Conservation (phyloP, 441 rosid genomes). For the Pelargonium australe region DNA sequence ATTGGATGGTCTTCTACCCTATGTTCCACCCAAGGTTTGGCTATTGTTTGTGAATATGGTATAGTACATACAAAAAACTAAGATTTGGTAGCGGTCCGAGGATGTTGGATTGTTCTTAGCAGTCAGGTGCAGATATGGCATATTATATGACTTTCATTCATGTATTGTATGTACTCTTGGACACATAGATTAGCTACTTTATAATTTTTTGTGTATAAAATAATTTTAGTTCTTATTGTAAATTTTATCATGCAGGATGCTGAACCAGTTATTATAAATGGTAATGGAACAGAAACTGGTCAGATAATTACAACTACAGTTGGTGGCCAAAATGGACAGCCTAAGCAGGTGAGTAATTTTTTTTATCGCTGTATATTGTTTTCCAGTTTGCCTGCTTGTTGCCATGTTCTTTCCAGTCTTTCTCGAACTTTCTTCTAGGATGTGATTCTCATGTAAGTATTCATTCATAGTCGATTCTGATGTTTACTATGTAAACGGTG, state of each 20-base stretch:
- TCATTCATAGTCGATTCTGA: neutral
- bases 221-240: neutral
- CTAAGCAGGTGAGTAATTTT: conserved; percentile 54
- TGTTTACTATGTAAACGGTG: neutral
- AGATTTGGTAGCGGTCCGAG: neutral
- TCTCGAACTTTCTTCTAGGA: neutral
- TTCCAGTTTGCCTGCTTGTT: neutral
- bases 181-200: neutral
- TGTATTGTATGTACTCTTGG: neutral
- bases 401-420: neutral
- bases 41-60: neutral
- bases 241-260: conserved; percentile 56
- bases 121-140: neutral
- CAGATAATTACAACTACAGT: conserved; percentile 78
- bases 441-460: neutral
- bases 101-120: neutral
- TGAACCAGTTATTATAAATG: conserved; percentile 83
- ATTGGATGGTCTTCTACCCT: neutral
- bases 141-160: neutral
- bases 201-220: neutral
- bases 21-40: neutral
- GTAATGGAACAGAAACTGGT: conserved; percentile 85
- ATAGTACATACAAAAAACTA: neutral
- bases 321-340: conserved; percentile 85
- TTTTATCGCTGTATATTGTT: neutral